Conservation (phyloP, 2,329 filamentous ascomycete species). For the Hymenoscyphus scutula region DNA sequence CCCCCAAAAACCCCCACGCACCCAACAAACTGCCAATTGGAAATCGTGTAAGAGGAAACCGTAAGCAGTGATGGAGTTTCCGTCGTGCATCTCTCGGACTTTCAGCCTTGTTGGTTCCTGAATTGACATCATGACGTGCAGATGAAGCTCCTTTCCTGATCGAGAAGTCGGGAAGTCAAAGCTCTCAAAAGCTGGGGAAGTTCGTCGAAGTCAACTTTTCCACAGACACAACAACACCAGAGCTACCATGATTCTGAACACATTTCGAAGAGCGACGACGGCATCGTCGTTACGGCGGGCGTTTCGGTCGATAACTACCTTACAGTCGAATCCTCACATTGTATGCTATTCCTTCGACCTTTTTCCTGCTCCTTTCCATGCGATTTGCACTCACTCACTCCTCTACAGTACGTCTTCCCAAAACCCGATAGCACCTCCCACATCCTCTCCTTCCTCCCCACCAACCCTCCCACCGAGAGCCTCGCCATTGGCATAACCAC, state of each 20-base stretch:
- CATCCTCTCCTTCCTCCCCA: conserved; percentile 59
- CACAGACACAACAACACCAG: conserved; percentile 5
- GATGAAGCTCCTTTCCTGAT: conserved; percentile 10
- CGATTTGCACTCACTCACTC: background rate
- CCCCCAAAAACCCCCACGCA: conserved; percentile 3
- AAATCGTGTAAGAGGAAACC: background rate
- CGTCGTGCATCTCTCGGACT: background rate
- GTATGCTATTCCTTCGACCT: conserved; percentile 15
- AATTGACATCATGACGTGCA: conserved; percentile 19
- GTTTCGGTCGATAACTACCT: conserved; percentile 28
- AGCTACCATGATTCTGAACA: conserved; percentile 19
- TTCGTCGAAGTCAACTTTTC: background rate
- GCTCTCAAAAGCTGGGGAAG: background rate
- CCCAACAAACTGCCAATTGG: background rate
- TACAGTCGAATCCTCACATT: conserved; percentile 35
- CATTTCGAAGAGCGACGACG: conserved; percentile 16
- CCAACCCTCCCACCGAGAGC: conserved; percentile 50
- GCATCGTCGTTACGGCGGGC: conserved; percentile 12
- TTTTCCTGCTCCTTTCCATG: background rate
- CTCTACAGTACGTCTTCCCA: conserved; percentile 55
- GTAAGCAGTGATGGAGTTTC: conserved; percentile 7
- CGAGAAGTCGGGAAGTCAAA: conserved; percentile 7
- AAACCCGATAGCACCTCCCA: conserved; percentile 46
- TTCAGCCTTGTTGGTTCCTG: conserved; percentile 19
- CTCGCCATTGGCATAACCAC: conserved; percentile 61